Evolutionary conservation across 1,284 basidiomycete genomes (phyloP), one percentile per base, ranked within the genome.

Genomic region (Sporisorium graminicola): DNA sequence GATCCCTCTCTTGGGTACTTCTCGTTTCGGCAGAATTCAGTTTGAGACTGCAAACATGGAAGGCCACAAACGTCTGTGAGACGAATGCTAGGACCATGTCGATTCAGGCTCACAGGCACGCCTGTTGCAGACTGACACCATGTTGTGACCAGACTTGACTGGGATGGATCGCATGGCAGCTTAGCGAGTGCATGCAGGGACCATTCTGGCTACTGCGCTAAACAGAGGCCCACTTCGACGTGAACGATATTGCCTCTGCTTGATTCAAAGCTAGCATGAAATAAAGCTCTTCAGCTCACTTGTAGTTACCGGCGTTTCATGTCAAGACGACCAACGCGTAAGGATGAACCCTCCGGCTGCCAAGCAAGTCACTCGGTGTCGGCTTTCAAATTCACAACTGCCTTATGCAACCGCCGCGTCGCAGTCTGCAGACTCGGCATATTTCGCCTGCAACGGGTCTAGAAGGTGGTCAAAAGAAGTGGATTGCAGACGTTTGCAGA

Each of bases 1-100:
- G 12, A 46, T 13, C 44, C 44, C 8, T 12, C 13, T 16, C 22
- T 24, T 22, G 8, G 20, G 35, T 13, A 40, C n/a, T n/a, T 40
- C 16, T 40, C 37, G 14, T 46, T 13, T 46, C 22, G 44, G 44
- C 37, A n/a, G 16, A 37, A 18, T n/a, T 18, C 44, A 46, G 24
- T 14, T 37, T n/a, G 12, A 6, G 44, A 14, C 24, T 46, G 44
- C 22, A 14, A n/a, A 46, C 46, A 47, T 27, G 22, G 29, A 26
- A 26, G 18, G 8, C 46, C 26, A 9, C 26, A 29, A 16, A 29
- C 46, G 13, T 14, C 18, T 47, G 46, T 29, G 26, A 29, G n/a
- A n/a, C n/a, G n/a, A n/a, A n/a, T n/a, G n/a, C n/a, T n/a, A n/a
- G 46, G 46, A 18, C 22, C 47, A 49, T 49, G 47, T 49, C 27